Base-by-base conservation (phyloP, 2,329 filamentous ascomycete genomes). In the Xylariomycetidae sp. region DNA sequence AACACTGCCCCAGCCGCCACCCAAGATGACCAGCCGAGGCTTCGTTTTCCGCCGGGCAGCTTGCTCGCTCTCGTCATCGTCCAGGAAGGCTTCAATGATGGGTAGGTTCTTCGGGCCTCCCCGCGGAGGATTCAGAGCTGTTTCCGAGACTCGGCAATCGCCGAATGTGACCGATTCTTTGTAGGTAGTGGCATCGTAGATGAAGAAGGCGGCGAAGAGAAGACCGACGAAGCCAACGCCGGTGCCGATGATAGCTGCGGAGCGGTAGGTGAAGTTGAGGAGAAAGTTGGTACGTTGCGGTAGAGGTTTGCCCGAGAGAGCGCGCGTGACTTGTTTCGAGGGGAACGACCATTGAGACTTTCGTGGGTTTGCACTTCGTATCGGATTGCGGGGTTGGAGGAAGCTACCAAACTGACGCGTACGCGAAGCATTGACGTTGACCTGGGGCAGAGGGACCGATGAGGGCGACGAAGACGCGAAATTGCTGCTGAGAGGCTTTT, bases 101-200 rank as follows among this genome's bases (percentile, higher is more conserved):
- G 90, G 92, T 20, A 98, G 65, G 52, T 98, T 95, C 70, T 98
- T 96, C 0, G 90, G 89, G 0, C 92, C 92, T 35, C 92, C 92
- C 38, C 73, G 74, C 43, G 80, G 76, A 2, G 92, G 92, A 37
- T 79, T 79, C 33, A 98, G 66, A 1, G 92, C 92, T 22, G 87
- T 64, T 48, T 86, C 75, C 2, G 89, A 89, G n/a, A 98, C 83
- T 31, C 82, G 74, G 37, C 95, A 79, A 48, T 95, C 89, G 44
- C 68, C 66, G 17, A 72, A 70, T 6, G 70, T 74, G 2, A 74
- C 64, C 29, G 81, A 70, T 44, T 88, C 82, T 38, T 76, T 79
- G 65, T 98, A 98, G 10, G 92, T 98, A 29, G 79, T 82, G 8
- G 89, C 82, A 65, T 98, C 92, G 64, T 94, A 98, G 48, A 92